Evolutionary conservation across 2,329 filamentous ascomycete species (phyloP), one percentile per base, ranked within the genome.

Genomic region (Phialophora verrucosa): DNA sequence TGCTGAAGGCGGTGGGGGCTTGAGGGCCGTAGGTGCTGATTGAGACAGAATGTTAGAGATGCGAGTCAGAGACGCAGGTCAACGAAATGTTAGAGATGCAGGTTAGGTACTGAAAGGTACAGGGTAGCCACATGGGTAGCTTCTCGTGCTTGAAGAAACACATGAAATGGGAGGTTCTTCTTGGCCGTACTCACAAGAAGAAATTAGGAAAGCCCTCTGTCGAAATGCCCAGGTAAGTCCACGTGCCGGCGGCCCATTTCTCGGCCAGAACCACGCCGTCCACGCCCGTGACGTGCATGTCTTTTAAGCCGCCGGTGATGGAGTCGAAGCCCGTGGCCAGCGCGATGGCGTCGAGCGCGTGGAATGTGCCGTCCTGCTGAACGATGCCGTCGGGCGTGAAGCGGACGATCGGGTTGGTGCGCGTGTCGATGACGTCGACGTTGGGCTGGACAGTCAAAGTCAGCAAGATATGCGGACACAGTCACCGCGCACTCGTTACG

Each of bases 1-100:
- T 89, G 72, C 78, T 75, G 5, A 88, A 76, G 0, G 84, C 80
- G 0, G 85, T 87, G 0, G 85, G 86, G 0, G 78, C 83, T 20
- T 88, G 85, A 0, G 81, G 77, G 0, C 85, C 85, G 71, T 87
- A 87, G 57, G 83, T 74, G 60, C 64, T 66, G 35, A 79, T 79
- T 73, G 83, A 82, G 27, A 27, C 27, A 27, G 8, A 27, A 12
- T 35, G 17, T 44, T n/a, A 44, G 38, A 5, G 35, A 6, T 12
- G 35, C 11, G 3, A 3, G 35, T 31, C 29, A 32, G 31, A 3
- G 29, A 29, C 29, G 29, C 7, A 29, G 4, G 29, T 29, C 3
- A 29, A 27, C 25, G 25, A 27, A 27, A 27, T 2, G 25, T 27
- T 27, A 29, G 29, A 29, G 29, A 29, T 5, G 29, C 7, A 29